A percentile compares a stretch with the other conserved stretches of the same genome.
These are phyloP conservation scores for Mesembryanthemum crystallinum DNA, from an alignment of 148 eudicot genomes.

Conservation along the genomic window DNA sequence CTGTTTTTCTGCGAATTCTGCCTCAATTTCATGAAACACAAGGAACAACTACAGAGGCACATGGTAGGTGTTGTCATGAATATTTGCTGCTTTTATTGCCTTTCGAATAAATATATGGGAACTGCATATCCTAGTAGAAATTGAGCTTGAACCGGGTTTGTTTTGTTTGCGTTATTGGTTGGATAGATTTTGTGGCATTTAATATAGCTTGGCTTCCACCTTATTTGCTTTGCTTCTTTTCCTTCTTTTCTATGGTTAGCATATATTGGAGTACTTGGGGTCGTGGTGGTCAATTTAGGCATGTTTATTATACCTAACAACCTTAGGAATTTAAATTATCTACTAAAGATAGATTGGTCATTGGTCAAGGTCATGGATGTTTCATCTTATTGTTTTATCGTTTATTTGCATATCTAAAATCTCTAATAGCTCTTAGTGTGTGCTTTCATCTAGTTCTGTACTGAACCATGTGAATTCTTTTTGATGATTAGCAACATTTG, in stretches of 20 bases:
- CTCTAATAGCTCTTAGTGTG: background rate
- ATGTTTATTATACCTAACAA: background rate
- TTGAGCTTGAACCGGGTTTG: background rate
- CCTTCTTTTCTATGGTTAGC: background rate
- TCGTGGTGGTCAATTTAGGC: no score
- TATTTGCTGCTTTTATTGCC: background rate
- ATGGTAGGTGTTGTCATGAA: conserved; percentile 57
- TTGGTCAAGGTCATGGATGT: background rate
- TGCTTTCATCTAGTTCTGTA: no score
- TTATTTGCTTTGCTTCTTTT: background rate
- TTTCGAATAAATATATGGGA: background rate
- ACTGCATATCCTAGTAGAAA: background rate
- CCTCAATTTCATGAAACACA: conserved; percentile 96
- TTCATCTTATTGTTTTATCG: background rate
- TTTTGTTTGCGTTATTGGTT: background rate
- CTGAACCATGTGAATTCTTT: no score
- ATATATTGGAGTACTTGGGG: background rate
- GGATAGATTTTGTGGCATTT: no score
- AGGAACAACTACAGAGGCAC: conserved; percentile 91
- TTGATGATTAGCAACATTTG: no score
- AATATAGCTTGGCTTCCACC: background rate
- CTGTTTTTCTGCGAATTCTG: conserved; percentile 97
- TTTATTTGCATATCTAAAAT: background rate
- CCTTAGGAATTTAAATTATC: background rate
- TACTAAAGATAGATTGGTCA: background rate